phyloP scores from a whole-genome alignment of 2,329 filamentous ascomycete genomes.

The Coniosporium tulheliwenetii region DNA sequence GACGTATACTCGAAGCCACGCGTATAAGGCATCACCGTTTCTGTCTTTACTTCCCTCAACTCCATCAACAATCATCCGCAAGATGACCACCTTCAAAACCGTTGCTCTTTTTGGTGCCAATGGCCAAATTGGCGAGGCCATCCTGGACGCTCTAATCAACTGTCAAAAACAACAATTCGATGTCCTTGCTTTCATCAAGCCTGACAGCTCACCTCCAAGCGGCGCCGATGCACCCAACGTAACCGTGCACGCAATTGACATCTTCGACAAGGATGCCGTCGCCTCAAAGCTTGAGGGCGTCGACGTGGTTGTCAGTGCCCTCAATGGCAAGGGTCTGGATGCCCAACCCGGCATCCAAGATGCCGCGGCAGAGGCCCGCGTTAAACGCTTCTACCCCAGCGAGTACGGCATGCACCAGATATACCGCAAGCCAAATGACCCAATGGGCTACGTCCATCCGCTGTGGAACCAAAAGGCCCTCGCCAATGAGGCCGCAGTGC shows the following conservation, averaged over 20 bases:
- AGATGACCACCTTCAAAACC: background rate
- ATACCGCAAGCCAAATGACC: conserved; percentile 8
- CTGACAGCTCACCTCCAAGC: conserved; percentile 1
- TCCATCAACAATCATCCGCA: background rate
- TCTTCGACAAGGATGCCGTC: conserved; percentile 8
- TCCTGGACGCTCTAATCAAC: conserved; percentile 3
- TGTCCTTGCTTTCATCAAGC: conserved; percentile 4
- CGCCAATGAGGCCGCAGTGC: conserved; percentile 6
- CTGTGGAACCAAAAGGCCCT: conserved; percentile 6
- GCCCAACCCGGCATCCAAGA: conserved; percentile 10
- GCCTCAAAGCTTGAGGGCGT: conserved; percentile 6
- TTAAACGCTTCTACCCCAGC: conserved; percentile 12
- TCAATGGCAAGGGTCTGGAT: conserved; percentile 9
- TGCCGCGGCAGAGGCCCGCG: conserved; percentile 10
- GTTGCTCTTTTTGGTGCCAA: conserved; percentile 7
- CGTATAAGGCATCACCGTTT: too few relatives aligned
- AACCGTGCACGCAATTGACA: background rate
- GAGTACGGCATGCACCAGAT: conserved; percentile 13
- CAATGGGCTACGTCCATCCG: conserved; percentile 9
- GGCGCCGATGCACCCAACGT: conserved; percentile 1
- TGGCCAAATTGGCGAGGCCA: conserved; percentile 6
- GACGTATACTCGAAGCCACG: too few relatives aligned
- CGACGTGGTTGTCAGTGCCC: conserved; percentile 10
- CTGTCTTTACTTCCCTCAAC: too few relatives aligned
- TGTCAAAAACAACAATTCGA: conserved; percentile 6